Percentiles rank a stretch among this genome's conserved stretches.
Conservation (phyloP, 768 basidiomycete species). For the Lentinula guzmanii region DNA sequence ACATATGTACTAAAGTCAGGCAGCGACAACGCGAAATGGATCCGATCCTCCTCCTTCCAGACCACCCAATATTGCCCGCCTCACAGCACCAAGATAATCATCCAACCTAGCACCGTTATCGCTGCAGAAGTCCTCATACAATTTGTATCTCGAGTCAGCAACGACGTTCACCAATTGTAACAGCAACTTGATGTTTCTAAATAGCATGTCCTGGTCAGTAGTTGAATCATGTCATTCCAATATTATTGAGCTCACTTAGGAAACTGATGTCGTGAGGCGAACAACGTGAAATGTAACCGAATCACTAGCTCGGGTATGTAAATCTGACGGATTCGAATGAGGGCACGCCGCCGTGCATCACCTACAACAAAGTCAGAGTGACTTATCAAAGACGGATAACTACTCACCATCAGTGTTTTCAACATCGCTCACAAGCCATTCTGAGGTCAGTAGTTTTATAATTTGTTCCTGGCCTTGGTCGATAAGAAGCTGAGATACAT, state of each 20-base stretch:
- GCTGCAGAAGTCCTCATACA: conserved; percentile 81
- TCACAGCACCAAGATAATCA: conserved; percentile 71
- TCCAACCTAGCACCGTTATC: conserved; percentile 54
- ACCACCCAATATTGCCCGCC: conserved; percentile 64
- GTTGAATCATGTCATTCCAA: not conserved
- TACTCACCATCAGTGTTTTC: conserved; percentile 19
- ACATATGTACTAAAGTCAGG: not conserved
- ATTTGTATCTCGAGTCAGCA: conserved; percentile 78
- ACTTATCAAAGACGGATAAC: not conserved
- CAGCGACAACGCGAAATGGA: conserved; percentile 48
- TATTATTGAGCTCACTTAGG: conserved; percentile 50
- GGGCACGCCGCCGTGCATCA: conserved; percentile 56
- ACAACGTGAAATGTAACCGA: conserved; percentile 71
- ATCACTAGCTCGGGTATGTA: conserved; percentile 89
- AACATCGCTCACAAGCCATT: conserved; percentile 65
- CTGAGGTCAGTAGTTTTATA: conserved; percentile 64
- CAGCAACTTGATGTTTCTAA: conserved; percentile 70
- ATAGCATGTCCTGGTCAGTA: not conserved
- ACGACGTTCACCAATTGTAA: conserved; percentile 79
- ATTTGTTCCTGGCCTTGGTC: conserved; percentile 62
- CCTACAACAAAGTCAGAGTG: conserved; percentile 19
- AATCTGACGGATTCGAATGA: conserved; percentile 79
- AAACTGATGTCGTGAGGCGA: conserved; percentile 54
- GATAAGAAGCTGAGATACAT: conserved; percentile 41
- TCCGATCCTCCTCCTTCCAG: conserved; percentile 74